These are phyloP conservation scores for Phellinidium pouzarii DNA, from an alignment of 1,284 basidiomycete genomes.

Conservation along the genomic window DNA sequence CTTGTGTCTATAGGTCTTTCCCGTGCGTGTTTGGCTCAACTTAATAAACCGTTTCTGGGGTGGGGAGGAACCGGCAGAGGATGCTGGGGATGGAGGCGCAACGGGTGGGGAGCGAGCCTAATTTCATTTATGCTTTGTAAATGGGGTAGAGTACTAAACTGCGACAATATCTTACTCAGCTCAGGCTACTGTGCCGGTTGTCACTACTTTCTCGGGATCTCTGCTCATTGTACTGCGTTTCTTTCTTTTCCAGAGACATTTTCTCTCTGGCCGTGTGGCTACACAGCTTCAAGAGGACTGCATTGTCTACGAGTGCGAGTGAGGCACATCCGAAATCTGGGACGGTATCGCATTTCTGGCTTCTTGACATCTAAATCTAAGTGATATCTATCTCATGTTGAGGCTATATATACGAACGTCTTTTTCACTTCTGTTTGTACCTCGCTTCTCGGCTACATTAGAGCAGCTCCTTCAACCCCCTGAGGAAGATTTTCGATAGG, in stretches of 20 bases:
- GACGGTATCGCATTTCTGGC: too few relatives aligned
- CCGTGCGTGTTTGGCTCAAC: slow-evolving; percentile 54
- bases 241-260: too few relatives aligned
- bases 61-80: slow-evolving; percentile 21
- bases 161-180: neutral
- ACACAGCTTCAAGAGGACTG: too few relatives aligned
- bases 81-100: neutral
- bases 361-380: neutral
- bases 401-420: neutral
- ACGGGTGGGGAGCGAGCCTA: neutral
- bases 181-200: neutral
- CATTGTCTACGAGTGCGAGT: too few relatives aligned
- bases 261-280: too few relatives aligned
- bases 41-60: slow-evolving; percentile 61
- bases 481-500: neutral
- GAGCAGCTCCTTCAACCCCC: neutral
- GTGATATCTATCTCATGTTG: neutral
- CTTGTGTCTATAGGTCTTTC: slow-evolving; percentile 41
- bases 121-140: neutral
- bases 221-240: too few relatives aligned
- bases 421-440: neutral
- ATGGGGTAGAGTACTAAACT: neutral
- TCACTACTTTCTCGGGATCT: too few relatives aligned
- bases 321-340: too few relatives aligned
- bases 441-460: neutral